phyloP scores from a whole-genome alignment of 495 filamentous ascomycete genomes.

The Podospora sp. region DNA sequence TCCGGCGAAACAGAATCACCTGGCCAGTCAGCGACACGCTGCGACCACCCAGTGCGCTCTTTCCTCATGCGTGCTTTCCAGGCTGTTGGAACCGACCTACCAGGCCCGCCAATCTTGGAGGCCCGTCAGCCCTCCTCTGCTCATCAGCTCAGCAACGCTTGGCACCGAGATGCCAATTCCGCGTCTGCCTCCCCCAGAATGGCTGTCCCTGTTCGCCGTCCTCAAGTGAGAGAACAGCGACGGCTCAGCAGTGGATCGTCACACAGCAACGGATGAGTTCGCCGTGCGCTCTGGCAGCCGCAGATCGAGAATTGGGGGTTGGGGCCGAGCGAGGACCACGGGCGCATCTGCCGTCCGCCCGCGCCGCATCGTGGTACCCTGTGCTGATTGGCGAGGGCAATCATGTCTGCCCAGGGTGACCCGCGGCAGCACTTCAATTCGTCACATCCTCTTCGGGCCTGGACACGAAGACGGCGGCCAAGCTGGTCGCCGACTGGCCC shows the following conservation, averaged over 20 bases:
- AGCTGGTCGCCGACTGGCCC: conserved; percentile 20
- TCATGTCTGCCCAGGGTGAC: conserved; percentile 1
- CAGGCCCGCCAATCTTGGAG: neutral
- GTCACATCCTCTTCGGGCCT: conserved; percentile 28
- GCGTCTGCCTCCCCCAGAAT: neutral
- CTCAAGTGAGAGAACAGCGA: neutral
- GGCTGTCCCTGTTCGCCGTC: neutral
- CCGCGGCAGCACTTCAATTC: conserved; percentile 27
- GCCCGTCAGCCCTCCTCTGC: neutral
- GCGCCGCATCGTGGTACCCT: conserved; percentile 4
- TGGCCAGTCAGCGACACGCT: conserved; percentile 16
- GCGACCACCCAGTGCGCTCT: conserved; percentile 5
- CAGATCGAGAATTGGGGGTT: conserved; percentile 5
- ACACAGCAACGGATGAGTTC: neutral
- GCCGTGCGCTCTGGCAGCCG: neutral
- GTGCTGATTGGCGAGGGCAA: conserved; percentile 16
- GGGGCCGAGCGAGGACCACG: conserved; percentile 13
- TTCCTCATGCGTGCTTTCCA: conserved; percentile 9
- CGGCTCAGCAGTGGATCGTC: neutral
- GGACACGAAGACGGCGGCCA: conserved; percentile 8
- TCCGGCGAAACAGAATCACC: neutral
- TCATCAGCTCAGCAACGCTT: neutral
- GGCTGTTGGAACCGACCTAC: conserved; percentile 15
- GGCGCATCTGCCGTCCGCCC: conserved; percentile 19
- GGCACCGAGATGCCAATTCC: neutral